Evolutionary conservation across 768 basidiomycete genomes (phyloP), one percentile per base, ranked within the genome.

Genomic region (Suillus plorans): DNA sequence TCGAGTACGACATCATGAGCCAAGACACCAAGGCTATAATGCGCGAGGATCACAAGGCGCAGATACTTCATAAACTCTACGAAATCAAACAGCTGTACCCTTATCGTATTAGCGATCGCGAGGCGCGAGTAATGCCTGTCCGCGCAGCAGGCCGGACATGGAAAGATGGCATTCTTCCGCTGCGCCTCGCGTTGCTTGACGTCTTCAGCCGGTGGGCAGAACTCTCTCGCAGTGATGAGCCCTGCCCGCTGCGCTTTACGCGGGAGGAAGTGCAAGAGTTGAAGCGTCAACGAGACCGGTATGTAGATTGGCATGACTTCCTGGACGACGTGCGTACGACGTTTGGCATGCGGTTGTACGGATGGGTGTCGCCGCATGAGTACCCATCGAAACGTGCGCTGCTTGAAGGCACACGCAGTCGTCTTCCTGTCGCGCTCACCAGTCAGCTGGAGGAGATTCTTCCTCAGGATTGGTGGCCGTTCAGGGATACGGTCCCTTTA

Each of bases 401-500:
- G 31, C 66, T 68, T 8, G 67, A 66, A 10, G 65, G 61, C 6
- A 66, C 65, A 13, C 61, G 60, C 28, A 63, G 25, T 55, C 65
- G 61, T 41, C 67, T 68, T 16, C 67, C 67, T 22, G 45, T 57
- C 5, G 67, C 64, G 14, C 67, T 68, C 22, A 68, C 64, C 16
- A 66, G 52, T 37, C 66, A 66, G 28, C 16, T 66, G n/a, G 64
- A 66, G 28, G 67, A 58, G 22, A 62, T 68, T 52, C 61, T 68
- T 49, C 67, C 67, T n/a, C 66, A 58, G 31, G 65, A 66, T 31
- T 68, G 67, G 67, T 68, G 67, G 67, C 67, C 67, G 25, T 68
- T 68, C 45, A 63, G 62, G 12, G 67, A 68, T 37, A 68, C 65
- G 13, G 65, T 68, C n/a, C 37, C 64, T 20, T 25, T 63, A 31